Evolutionary conservation across 257 asterid species (phyloP), one percentile per base, ranked within the genome.

Genomic region (Solanum stenotomum): DNA sequence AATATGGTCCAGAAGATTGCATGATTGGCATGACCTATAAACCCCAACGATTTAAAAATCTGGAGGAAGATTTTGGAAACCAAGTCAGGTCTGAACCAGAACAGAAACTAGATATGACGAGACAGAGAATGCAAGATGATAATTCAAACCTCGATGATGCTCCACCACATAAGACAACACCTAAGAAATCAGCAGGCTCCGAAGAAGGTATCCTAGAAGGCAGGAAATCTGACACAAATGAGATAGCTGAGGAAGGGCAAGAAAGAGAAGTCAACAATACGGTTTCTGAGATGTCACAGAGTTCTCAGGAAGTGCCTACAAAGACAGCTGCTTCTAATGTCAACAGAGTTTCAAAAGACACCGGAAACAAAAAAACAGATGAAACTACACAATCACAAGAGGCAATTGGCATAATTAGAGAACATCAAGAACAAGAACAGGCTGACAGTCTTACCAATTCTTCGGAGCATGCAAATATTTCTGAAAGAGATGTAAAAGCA

Each of bases 401-500:
- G 38, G 25, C 15, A 86, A 34, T 49, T 0, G 35, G 49, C 59
- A 75, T 27, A 37, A 34, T 6, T 33, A 86, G 29, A 31, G 72
- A 74, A 74, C 70, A 3, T 14, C 31, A 74, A 86, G 59, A 79
- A n/a, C 85, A 49, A 10, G 38, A 49, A 74, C 86, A 82, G 31
- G 44, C 31, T 49, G 70, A 5, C 44, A 82, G 61, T 18, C 31
- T 82, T 82, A 7, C 25, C 31, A 82, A 31, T 16, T 82, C 44
- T 49, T 33, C 11, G 8, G 82, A 85, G 35, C 38, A 34, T 34
- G 75, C 75, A 13, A 52, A 9, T 38, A 63, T 74, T 56, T 75
- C 65, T 34, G 87, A 90, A 29, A 59, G 85, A 22, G 88, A 56
- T 42, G 89, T 67, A 37, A 85, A 89, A 44, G 85, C 65, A 84